These are phyloP conservation scores for Neurospora sp. DNA, from an alignment of 495 filamentous ascomycete species.

Conservation along the genomic window DNA sequence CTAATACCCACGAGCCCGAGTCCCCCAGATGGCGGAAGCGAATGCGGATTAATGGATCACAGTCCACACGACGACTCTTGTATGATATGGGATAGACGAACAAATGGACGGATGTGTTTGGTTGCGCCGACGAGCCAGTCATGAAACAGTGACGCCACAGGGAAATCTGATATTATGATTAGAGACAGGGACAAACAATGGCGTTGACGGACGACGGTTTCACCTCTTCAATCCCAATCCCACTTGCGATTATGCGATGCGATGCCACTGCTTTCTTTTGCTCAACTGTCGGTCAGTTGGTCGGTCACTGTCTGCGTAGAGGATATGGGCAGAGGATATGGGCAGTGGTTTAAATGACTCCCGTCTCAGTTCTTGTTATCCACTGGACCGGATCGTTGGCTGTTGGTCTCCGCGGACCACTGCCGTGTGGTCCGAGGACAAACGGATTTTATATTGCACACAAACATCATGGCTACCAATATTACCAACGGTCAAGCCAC, in stretches of 20 bases:
- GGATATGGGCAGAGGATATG: background rate
- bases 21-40: background rate
- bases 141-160: background rate
- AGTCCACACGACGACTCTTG: background rate
- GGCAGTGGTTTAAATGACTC: background rate
- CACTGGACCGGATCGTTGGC: background rate
- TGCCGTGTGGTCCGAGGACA: background rate
- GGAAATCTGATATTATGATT: background rate
- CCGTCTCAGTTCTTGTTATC: background rate
- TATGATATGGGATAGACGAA: background rate
- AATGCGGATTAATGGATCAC: background rate
- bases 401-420: background rate
- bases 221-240: background rate
- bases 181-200: background rate
- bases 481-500: background rate
- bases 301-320: background rate
- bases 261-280: background rate
- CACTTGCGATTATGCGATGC: background rate
- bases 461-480: background rate
- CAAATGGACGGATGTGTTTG: background rate
- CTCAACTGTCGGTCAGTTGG: background rate
- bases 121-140: background rate
- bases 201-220: background rate
- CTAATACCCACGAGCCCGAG: background rate
- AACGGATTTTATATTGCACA: background rate